Evolutionary conservation across 495 filamentous ascomycete genomes (phyloP), one percentile per base, ranked within the genome.

Genomic region (Beverwykella pulmonaria): DNA sequence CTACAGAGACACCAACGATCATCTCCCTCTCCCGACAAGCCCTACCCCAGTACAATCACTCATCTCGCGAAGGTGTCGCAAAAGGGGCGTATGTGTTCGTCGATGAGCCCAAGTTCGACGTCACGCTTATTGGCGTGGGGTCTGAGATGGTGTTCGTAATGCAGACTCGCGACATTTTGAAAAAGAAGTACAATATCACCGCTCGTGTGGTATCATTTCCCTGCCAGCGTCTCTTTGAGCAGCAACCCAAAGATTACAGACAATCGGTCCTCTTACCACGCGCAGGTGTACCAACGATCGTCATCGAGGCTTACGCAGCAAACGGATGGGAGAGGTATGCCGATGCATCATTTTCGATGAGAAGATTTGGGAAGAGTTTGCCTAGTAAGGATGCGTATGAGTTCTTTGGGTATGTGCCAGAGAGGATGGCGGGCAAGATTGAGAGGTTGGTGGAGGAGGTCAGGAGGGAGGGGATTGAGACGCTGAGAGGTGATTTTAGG

Each of bases 311-410:
- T 0, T 86, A 83, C 71, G 77, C 80, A 0, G 75, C 77, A 0
- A 84, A 82, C 54, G 83, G 84, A 10, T 87, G 83, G 83, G 84
- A 87, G 72, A 75, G 84, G 14, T 86, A 85, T 70, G 83, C 84
- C 0, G 78, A 85, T 77, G 84, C 83, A 1, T 79, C 77, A 2
- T 75, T 81, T 53, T 79, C 67, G 19, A 75, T 87, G 68, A 78
- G 67, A 19, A 70, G 76, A 0, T 87, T 85, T 63, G 81, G 82
- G 4, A 69, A 80, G 25, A 80, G 77, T 67, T 69, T 86, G 59
- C 84, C 84, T 8, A 79, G 82, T 0, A 77, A 79, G 63, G 79
- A 76, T 3, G 80, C 79, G 3, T 87, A 86, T 60, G 78, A 80
- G 68, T 80, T 76, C 66, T 86, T 87, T 68, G 82, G 82, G n/a